A percentile compares a stretch with the other conserved stretches of the same genome.
These are phyloP conservation scores for Penicillium salamii DNA, from an alignment of 495 filamentous ascomycete species.

Conservation along the genomic window DNA sequence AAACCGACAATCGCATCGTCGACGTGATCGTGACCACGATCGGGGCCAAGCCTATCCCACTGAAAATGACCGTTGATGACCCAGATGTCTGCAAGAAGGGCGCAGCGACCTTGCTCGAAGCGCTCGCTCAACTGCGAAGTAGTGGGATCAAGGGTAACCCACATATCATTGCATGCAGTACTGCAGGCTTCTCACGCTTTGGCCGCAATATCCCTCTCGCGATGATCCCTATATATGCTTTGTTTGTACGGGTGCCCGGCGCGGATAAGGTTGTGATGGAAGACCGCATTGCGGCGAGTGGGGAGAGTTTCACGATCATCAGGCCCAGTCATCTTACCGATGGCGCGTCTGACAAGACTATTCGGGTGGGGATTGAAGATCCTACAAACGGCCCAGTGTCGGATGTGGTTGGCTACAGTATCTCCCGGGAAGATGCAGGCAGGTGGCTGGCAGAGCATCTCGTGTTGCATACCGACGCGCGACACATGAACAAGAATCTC, in stretches of 20 bases:
- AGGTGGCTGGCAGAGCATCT: constrained; percentile 33
- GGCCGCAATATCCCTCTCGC: constrained; percentile 52
- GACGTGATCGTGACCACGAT: constrained; percentile 33
- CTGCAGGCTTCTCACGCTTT: constrained; percentile 48
- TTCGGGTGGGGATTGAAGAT: constrained; percentile 44
- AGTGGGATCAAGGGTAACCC: constrained; percentile 27
- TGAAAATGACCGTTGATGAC: constrained; percentile 43
- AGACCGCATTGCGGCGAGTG: constrained; percentile 32
- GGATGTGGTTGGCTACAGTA: constrained; percentile 44
- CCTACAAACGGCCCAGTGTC: constrained; percentile 36
- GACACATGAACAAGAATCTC: constrained; percentile 7
- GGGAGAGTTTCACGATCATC: constrained; percentile 39
- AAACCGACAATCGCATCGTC: constrained; percentile 21
- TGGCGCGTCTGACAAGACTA: constrained; percentile 25
- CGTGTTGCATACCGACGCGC: constrained; percentile 1
- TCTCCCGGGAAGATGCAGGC: constrained; percentile 39
- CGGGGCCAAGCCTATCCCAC: constrained; percentile 27
- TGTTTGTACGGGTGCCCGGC: constrained; percentile 49
- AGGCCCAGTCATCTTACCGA: constrained; percentile 40
- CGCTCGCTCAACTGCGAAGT: constrained; percentile 33
- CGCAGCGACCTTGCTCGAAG: constrained; percentile 42
- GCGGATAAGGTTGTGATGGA: constrained; percentile 63
- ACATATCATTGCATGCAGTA: constrained; percentile 47
- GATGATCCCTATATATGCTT: constrained; percentile 49
- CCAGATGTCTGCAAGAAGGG: constrained; percentile 55